Evolutionary conservation across 306 rosid genomes (phyloP).

Genomic region (Dalbergia cultrata): DNA sequence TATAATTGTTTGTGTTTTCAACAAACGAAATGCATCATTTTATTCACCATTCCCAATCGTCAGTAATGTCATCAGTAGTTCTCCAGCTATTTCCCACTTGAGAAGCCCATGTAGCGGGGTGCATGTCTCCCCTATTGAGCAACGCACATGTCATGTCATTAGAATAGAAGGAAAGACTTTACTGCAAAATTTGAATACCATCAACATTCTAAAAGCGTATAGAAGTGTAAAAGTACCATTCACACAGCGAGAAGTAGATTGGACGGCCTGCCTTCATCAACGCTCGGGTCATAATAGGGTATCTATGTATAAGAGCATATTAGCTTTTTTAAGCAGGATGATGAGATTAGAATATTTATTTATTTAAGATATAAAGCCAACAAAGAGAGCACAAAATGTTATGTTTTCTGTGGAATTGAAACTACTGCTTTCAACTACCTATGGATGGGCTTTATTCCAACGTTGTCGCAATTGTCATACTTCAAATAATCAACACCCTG

Average conservation of each 20-base stretch:
- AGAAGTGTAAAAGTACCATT: conserved; percentile 65
- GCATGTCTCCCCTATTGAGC: conserved; percentile 87
- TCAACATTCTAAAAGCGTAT: no score
- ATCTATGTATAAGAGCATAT: conserved; percentile 55
- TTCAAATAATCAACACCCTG: conserved; percentile 99
- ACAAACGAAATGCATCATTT: not conserved
- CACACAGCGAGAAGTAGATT: conserved; percentile 90
- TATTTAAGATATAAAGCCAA: conserved; percentile 1
- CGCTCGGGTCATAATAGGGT: conserved; percentile 90
- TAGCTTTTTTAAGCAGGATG: not conserved
- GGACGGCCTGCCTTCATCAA: conserved; percentile 86
- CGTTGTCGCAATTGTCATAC: conserved; percentile 89
- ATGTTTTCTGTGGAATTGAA: not conserved
- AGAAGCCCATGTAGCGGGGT: conserved; percentile 92
- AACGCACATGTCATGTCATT: not conserved
- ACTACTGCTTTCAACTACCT: conserved; percentile 60
- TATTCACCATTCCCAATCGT: conserved; percentile 83
- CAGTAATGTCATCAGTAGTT: conserved; percentile 83
- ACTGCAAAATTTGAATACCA: not conserved
- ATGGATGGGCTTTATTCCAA: conserved; percentile 72
- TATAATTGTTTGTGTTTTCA: conserved; percentile 23
- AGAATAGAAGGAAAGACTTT: conserved; percentile 2
- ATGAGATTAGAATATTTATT: not conserved
- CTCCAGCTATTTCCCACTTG: conserved; percentile 97
- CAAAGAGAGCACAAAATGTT: not conserved